Conservation (phyloP, 176 grass and related monocot species). For the Eragrostis nindensis region DNA sequence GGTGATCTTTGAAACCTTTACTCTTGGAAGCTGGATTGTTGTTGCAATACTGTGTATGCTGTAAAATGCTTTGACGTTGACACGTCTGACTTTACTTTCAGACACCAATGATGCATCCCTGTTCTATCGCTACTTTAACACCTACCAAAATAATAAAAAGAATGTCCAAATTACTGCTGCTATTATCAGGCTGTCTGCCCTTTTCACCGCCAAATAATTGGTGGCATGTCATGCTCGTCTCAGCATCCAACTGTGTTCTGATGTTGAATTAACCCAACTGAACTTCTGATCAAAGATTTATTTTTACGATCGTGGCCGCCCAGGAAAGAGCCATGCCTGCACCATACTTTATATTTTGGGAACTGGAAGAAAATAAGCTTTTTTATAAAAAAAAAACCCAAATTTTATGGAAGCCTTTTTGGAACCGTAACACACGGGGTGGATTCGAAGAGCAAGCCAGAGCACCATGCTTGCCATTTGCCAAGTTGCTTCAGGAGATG, state of each 20-base stretch:
- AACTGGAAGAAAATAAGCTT: neutral
- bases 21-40: neutral
- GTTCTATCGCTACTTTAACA: neutral
- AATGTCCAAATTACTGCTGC: neutral
- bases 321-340: neutral
- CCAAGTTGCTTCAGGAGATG: conserved; percentile 19
- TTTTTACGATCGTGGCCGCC: neutral
- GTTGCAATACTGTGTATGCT: neutral
- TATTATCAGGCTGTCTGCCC: neutral
- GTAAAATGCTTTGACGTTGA: neutral
- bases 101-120: neutral
- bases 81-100: neutral
- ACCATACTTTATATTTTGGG: too few species aligned
- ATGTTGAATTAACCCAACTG: neutral
- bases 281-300: neutral
- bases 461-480: conserved; percentile 3
- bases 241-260: neutral
- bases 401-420: neutral
- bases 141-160: neutral
- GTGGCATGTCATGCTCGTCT: neutral
- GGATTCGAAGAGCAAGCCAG: neutral
- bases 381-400: neutral
- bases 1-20: conserved; percentile 4
- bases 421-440: neutral
- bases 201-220: conserved; percentile 1